Evolutionary conservation across 1,284 basidiomycete genomes (phyloP), one percentile per base, ranked within the genome.

Genomic region (Cutaneotrichosporon mucoides): DNA sequence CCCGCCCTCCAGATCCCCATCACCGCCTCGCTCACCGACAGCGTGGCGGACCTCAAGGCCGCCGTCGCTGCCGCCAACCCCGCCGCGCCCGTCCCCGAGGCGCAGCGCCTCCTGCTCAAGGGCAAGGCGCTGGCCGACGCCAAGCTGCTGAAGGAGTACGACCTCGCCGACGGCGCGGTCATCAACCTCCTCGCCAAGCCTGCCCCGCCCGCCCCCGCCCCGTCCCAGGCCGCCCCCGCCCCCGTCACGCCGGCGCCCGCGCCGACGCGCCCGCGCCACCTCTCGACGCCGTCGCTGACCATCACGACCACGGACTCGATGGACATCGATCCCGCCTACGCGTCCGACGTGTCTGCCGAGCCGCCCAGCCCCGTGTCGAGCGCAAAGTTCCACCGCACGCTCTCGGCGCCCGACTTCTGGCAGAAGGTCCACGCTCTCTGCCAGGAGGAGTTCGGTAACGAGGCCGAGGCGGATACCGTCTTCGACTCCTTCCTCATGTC

Each of bases 101-200:
- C 88, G 70, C 92, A 95, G 76, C 83, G 93, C 2, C 84, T 94
- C 6, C 81, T 97, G 8, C 82, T 94, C 59, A 95, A 93, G 77
- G 93, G 93, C 59, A 97, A 97, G 76, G 91, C 88, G 0, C 84
- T 96, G 63, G 86, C 85, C 33, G 92, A 95, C 79, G 81, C 79
- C 43, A 93, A 92, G 75, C 84, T 97, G 6, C 79, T 96, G 45
- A 87, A 88, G 72, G 93, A 96, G 74, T 97, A 95, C 80, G 84
- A 81, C 66, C 82, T 94, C 67, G 85, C 86, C 68, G 84, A 87
- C 68, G 89, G 88, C 12, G 86, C 89, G 62, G 87, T 85, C 34
- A 80, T 95, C 66, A 92, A 88, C 74, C 81, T 97, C 50, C 86
- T 92, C 81, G 79, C 90, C 72, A 93, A 91, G 73, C 55, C 53